Base-by-base conservation (phyloP, 208 protist species). In the Tritrichomonas foetus region DNA sequence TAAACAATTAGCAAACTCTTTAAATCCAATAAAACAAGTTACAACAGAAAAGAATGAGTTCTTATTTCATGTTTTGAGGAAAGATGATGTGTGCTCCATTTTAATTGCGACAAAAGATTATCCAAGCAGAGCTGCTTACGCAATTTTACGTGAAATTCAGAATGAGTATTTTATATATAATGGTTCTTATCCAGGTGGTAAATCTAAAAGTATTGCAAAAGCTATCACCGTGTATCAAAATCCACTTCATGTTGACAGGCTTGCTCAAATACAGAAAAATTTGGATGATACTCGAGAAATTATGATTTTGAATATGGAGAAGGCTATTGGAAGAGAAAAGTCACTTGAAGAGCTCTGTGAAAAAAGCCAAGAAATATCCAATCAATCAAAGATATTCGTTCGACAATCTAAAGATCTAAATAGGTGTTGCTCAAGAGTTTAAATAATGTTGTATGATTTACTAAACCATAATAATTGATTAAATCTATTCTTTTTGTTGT, bases 331-430 rank as follows among this genome's bases (percentile, higher is more conserved):
- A 47, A 25, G 78, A 47, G 78, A 47, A 20, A 27, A 89, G 16
- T 44, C 33, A 39, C 20, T 89, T 16, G 20, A 53, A 33, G 47
- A 89, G 41, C 27, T 89, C 1, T 41, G 47, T 39, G 14, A 89
- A 47, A 89, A 89, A 16, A 53, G 41, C 14, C 47, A 89, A 55
- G 16, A 89, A 47, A 20, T 89, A 14, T 89, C 78, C 25, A 33
- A 89, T 44, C 47, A 44, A 89, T 89, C 78, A 57, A 89, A 89
- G 27, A 53, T 89, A 33, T 89, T 89, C n/a, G 41, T 57, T 57
- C 78, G 78, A 57, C 47, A 89, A 33, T 25, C 78, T 33, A 39
- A 53, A 47, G 57, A 89, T 39, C 41, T 89, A 16, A 89, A 89
- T 30, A 89, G 78, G n/a, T 89, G 78, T 47, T 89, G 78, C 27